A percentile compares a stretch with the other conserved stretches of the same genome.
Conservation (phyloP, 306 rosid genomes). For the Vachellia collinsii region DNA sequence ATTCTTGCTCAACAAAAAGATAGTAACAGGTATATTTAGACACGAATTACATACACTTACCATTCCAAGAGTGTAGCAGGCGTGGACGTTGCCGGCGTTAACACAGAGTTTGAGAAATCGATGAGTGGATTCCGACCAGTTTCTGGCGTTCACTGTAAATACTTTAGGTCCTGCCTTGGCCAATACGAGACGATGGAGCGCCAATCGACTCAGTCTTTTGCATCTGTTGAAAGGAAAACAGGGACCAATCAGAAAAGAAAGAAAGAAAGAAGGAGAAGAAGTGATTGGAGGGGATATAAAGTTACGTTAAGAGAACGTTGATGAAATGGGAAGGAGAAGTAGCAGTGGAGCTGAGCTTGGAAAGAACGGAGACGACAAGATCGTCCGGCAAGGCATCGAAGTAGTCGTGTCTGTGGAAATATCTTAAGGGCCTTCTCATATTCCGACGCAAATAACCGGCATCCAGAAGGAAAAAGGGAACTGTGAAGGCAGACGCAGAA, state of each 20-base stretch:
- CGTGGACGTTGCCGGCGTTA: constrained; percentile 65
- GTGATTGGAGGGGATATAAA: neutral
- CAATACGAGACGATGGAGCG: constrained; percentile 55
- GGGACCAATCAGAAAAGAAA: neutral
- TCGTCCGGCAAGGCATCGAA: constrained; percentile 70
- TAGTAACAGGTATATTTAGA: neutral
- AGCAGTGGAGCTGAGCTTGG: constrained; percentile 64
- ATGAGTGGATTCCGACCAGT: constrained; percentile 66
- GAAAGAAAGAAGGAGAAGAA: neutral
- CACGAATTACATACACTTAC: constrained; percentile 38
- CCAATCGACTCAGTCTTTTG: constrained; percentile 62
- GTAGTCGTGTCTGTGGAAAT: constrained; percentile 39
- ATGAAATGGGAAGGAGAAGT: constrained; percentile 62
- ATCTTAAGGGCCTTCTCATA: constrained; percentile 33
- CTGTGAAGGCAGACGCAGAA: neutral
- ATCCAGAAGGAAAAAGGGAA: neutral
- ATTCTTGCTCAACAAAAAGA: neutral
- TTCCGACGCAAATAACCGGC: neutral
- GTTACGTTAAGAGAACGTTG: constrained; percentile 61
- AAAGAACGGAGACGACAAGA: constrained; percentile 56
- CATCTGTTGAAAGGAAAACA: constrained; percentile 42
- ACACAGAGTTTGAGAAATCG: constrained; percentile 58
- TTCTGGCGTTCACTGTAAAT: constrained; percentile 45
- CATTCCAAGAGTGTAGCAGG: constrained; percentile 78
- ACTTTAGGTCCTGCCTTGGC: constrained; percentile 53